Evolutionary conservation across 257 asterid genomes (phyloP).

Genomic region (Linderniella brevidens): DNA sequence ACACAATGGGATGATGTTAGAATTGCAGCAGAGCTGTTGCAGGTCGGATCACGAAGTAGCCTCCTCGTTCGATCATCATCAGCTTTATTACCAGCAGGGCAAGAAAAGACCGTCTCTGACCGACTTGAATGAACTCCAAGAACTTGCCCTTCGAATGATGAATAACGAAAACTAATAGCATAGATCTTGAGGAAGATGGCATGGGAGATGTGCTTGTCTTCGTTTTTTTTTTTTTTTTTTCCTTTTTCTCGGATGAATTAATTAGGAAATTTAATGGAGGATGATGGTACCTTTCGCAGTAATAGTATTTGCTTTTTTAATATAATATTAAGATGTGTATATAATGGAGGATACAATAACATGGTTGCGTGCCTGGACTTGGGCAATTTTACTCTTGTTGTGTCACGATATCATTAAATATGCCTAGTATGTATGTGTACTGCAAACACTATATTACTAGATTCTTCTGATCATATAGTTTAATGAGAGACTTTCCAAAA

Average conservation of each 20-base stretch:
- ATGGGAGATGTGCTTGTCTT: background rate
- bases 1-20: constrained; percentile 18
- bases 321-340: too few relatives aligned
- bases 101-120: constrained; percentile 52
- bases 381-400: too few relatives aligned
- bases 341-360: too few relatives aligned
- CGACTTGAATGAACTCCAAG: constrained; percentile 74
- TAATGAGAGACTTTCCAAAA: too few relatives aligned
- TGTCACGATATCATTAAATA: too few relatives aligned
- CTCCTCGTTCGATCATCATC: constrained; percentile 9
- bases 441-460: too few relatives aligned
- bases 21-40: constrained; percentile 17
- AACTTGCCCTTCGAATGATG: constrained; percentile 77
- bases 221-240: background rate
- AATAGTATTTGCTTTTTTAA: too few relatives aligned
- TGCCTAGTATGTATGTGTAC: too few relatives aligned
- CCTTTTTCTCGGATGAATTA: background rate
- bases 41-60: constrained; percentile 9
- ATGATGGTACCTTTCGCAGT: too few relatives aligned
- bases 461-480: too few relatives aligned
- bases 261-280: too few relatives aligned
- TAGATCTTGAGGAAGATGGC: background rate
- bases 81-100: constrained; percentile 3
- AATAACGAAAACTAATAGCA: constrained; percentile 21
- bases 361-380: too few relatives aligned